phyloP scores from a whole-genome alignment of 176 grass and related monocot species.

The Pharus latifolius region DNA sequence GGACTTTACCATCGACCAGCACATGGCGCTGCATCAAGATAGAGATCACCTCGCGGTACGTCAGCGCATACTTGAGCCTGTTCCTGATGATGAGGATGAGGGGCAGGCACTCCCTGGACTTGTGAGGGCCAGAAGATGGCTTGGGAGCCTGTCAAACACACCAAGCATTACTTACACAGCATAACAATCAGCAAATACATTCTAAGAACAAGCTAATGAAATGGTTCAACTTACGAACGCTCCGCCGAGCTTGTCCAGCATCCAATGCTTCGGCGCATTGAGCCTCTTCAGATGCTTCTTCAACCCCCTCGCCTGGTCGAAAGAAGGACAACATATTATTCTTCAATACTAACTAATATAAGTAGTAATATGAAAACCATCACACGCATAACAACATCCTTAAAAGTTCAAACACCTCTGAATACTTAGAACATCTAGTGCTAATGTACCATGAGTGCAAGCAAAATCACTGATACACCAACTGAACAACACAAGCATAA shows the following conservation, averaged over 20 bases:
- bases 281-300: conserved; percentile 48
- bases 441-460: too few relatives aligned
- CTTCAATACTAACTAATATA: too few relatives aligned
- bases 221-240: too few relatives aligned
- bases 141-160: conserved; percentile 21
- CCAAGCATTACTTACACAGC: background rate
- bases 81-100: conserved; percentile 30
- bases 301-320: conserved; percentile 23
- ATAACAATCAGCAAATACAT: background rate
- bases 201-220: too few relatives aligned
- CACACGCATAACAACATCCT: background rate
- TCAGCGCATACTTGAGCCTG: conserved; percentile 31
- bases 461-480: too few relatives aligned
- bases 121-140: conserved; percentile 30
- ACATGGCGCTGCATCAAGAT: too few relatives aligned
- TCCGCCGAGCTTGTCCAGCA: too few relatives aligned
- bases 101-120: conserved; percentile 23
- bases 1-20: conserved; percentile 31
- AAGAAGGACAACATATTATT: background rate
- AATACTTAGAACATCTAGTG: too few relatives aligned
- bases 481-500: too few relatives aligned
- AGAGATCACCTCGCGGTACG: conserved; percentile 24
- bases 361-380: too few relatives aligned
- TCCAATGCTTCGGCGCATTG: too few relatives aligned
- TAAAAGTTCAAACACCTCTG: too few relatives aligned